These are phyloP conservation scores for Baorangia bicolor DNA, from an alignment of 768 basidiomycete genomes.

Conservation along the genomic window DNA sequence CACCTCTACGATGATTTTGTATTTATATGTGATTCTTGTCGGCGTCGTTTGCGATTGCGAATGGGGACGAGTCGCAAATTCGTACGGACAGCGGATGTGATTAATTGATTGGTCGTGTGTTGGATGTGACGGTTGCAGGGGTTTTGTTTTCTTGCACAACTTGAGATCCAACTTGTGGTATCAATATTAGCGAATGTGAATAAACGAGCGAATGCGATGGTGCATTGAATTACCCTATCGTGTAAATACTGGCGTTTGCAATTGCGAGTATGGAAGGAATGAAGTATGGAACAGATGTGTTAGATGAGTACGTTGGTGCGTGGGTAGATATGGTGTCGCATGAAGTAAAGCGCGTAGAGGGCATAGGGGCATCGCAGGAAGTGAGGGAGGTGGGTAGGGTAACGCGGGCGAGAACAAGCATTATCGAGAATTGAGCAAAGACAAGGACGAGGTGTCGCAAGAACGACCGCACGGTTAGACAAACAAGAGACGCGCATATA, in stretches of 20 bases:
- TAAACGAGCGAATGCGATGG: constrained; percentile 10
- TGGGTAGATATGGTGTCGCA: constrained; percentile 11
- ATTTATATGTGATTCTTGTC: no score
- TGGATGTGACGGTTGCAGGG: no score
- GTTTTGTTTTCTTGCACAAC: no score
- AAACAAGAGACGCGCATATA: background rate
- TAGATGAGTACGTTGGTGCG: constrained; percentile 1
- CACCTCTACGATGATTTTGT: background rate
- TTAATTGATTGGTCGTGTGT: no score
- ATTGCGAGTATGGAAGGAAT: background rate
- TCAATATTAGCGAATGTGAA: background rate
- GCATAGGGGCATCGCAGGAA: constrained; percentile 6
- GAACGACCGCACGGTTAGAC: background rate
- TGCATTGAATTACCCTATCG: constrained; percentile 11
- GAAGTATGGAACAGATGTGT: constrained; percentile 1
- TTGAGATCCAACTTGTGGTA: no score
- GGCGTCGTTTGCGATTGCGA: no score
- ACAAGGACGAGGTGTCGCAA: constrained; percentile 15
- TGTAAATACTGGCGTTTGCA: constrained; percentile 1
- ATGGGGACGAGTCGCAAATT: no score
- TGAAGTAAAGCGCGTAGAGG: background rate
- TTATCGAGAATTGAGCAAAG: constrained; percentile 12
- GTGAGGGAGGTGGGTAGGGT: background rate
- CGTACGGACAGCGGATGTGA: no score
- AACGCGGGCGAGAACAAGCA: background rate